Percentiles rank a stretch among this genome's conserved stretches.
phyloP scores from a whole-genome alignment of 768 basidiomycete species.

The Pulveroboletus frians region DNA sequence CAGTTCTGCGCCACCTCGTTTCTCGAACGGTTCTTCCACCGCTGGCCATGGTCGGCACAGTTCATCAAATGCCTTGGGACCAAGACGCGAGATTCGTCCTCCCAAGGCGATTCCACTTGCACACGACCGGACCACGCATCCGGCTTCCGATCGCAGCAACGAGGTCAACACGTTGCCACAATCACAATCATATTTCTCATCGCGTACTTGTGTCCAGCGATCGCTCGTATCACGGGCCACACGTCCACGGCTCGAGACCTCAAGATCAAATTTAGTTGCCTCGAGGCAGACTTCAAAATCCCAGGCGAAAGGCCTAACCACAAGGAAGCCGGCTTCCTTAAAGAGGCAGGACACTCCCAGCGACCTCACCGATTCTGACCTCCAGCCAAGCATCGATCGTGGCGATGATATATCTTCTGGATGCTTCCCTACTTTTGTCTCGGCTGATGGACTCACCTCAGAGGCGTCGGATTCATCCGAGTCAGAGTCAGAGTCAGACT shows the following conservation, averaged over 20 bases:
- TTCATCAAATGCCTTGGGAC: slow-evolving; percentile 16
- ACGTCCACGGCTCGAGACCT: slow-evolving; percentile 20
- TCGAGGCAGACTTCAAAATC: slow-evolving; percentile 35
- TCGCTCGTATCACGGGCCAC: slow-evolving; percentile 21
- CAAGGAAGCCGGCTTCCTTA: slow-evolving; percentile 17
- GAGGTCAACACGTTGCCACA: slow-evolving; percentile 32
- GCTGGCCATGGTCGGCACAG: slow-evolving; percentile 23
- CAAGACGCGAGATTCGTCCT: slow-evolving; percentile 54
- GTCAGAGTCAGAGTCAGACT: slow-evolving; percentile 35
- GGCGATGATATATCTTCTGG: slow-evolving; percentile 31
- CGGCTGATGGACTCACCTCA: slow-evolving; percentile 54
- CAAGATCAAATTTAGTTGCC: slow-evolving; percentile 29
- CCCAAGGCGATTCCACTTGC: slow-evolving; percentile 42
- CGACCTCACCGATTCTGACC: slow-evolving; percentile 23
- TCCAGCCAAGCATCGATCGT: slow-evolving; percentile 34
- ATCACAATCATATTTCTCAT: slow-evolving; percentile 34
- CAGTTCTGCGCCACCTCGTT: slow-evolving; percentile 14
- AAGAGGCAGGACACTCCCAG: slow-evolving; percentile 12
- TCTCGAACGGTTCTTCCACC: slow-evolving; percentile 21
- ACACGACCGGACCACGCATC: slow-evolving; percentile 20
- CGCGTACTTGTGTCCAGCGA: slow-evolving; percentile 18
- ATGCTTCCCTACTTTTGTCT: slow-evolving; percentile 63
- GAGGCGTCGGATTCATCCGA: slow-evolving; percentile 43
- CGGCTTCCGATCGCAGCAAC: slow-evolving; percentile 25
- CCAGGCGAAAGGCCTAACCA: slow-evolving; percentile 36